Evolutionary conservation across 176 grass and related monocot species (phyloP), one percentile per base, ranked within the genome.

Genomic region (Triticum dicoccoides): DNA sequence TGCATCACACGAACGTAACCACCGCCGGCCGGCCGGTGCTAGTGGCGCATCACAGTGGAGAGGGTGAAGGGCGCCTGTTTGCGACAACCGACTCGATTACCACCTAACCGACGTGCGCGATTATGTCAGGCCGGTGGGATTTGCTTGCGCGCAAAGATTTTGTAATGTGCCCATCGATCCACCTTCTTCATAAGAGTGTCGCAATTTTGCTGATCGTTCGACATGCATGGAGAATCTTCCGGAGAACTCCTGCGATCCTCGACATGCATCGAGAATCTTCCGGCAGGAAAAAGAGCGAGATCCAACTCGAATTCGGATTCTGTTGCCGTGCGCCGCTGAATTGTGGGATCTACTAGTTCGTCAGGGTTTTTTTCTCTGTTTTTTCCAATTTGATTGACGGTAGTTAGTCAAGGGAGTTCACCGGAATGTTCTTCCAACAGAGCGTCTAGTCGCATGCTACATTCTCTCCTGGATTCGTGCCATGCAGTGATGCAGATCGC

Each of bases 121-220:
- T 67, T 45, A 77, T 69, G 62, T 69, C 33, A 76, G 24, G 33
- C 8, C 5, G 9, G 8, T 68, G 23, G 73, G 61, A 68, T 4
- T 86, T 86, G 78, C 84, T 82, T 86, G 52, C 15, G 7, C 39
- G 10, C n/a, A 24, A 81, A 61, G 54, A 82, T 54, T 54, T 54
- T 54, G 5, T 2, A 54, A 54, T 21, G 54, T 14, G 66, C 47
- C 12, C 29, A 64, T 30, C 49, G 11, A 45, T n/a, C 18, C 0
- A 81, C 27, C 38, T 49, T 27, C 5, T 21, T 30, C 62, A 82
- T 30, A 12, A 12, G 10, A 11, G 3, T 45, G 0, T 45, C 4
- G 11, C 11, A 30, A 77, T 82, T 65, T 45, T 5, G 12, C 12
- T 4, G 5, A 49, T 15, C 47, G 13, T 52, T 1, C 1, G 35